Base-by-base conservation (phyloP, 371 early-diverging fungal genomes). In the Haplosporangium sp. region DNA sequence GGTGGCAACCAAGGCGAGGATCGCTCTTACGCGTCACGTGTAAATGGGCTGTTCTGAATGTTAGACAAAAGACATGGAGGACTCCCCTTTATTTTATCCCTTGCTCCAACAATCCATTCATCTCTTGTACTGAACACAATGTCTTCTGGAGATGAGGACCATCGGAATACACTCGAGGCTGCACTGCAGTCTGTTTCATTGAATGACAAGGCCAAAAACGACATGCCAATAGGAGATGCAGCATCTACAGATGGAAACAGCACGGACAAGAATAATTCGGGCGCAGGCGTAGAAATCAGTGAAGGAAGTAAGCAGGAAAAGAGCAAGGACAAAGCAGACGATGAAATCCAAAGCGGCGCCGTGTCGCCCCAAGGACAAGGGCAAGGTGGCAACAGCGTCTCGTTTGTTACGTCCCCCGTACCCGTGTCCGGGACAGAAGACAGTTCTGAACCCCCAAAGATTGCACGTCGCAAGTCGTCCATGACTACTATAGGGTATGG, bases 401-500 rank as follows among this genome's bases (percentile, higher is more conserved):
- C 68, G 6, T 59, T 53, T 12, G 40, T 53, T 1, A 38, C 3
- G 36, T 13, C 38, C 14, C 20, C 48, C 36, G 65, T 57, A 20
- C 2, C 47, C 13, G 18, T 23, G 18, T 48, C 37, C 13, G 40
- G 38, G 1, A 11, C 56, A 6, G 64, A 59, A 5, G 36, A 57
- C 13, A 21, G 13, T 16, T 18, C 51, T 9, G 16, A 46, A 21
- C 36, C 11, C 1, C 50, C 64, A 0, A 11, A 6, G 11, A 37
- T 75, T 20, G n/a, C 60, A n/a, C 77, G 77, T 16, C 77, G 77
- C 43, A 77, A 71, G 51, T 77, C 77, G 5, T 71, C 77, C 23
- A 23, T 77, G 53, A 46, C 51, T 47, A 55, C 72, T 9, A 43
- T 42, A 14, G 72, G 59, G 77, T 77, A 74, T 6, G 59, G 42